Evolutionary conservation across 2,329 filamentous ascomycete genomes (phyloP).

Genomic region (Aschersonia sp.): DNA sequence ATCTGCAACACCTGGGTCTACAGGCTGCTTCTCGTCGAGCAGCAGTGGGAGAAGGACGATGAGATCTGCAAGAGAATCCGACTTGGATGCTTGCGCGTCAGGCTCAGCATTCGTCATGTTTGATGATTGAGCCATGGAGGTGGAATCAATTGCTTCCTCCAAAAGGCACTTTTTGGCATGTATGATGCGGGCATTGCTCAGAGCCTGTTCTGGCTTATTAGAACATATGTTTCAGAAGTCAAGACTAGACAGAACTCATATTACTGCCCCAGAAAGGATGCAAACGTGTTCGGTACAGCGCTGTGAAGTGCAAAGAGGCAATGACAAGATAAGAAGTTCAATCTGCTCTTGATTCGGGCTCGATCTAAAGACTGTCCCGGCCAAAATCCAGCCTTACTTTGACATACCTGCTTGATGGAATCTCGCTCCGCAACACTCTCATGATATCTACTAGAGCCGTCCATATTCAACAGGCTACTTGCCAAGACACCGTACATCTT

Average conservation of each 20-base stretch:
- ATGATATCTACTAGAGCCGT: conserved; percentile 42
- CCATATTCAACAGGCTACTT: conserved; percentile 36
- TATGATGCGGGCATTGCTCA: conserved; percentile 31
- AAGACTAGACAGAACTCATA: no score
- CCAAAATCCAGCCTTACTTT: no score
- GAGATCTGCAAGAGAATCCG: conserved; percentile 31
- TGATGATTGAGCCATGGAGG: conserved; percentile 16
- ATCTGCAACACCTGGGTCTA: conserved; percentile 20
- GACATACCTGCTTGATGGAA: conserved; percentile 30
- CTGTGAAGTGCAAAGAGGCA: not conserved
- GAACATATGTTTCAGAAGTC: no score
- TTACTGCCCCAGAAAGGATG: no score
- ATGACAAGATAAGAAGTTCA: not conserved
- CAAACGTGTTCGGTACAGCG: no score
- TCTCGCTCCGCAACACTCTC: conserved; percentile 34
- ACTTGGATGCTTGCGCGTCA: conserved; percentile 17
- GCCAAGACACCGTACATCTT: conserved; percentile 40
- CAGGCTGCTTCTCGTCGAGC: conserved; percentile 19
- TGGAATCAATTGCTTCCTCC: conserved; percentile 30
- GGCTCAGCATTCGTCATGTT: conserved; percentile 3
- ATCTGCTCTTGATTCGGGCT: no score
- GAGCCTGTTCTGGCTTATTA: conserved; percentile 22
- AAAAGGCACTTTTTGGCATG: conserved; percentile 37
- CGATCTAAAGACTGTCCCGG: no score
- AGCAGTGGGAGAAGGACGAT: conserved; percentile 39